Conservation (phyloP, 179 eudicot genomes). For the Spergularia azorica region DNA sequence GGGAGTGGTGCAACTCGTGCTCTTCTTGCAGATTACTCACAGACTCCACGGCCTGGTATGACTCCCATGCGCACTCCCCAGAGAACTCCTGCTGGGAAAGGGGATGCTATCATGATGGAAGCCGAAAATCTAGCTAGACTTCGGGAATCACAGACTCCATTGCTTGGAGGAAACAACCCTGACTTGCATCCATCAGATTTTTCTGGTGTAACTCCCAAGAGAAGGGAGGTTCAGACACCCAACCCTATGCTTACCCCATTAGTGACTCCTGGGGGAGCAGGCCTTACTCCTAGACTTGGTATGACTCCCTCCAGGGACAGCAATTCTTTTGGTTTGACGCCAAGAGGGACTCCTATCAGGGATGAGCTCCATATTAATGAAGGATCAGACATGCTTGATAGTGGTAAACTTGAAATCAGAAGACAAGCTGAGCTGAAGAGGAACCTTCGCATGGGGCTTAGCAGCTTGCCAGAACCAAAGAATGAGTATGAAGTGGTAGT, state of each 20-base stretch:
- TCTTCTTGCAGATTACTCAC: conserved; percentile 85
- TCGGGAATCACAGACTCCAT: conserved; percentile 92
- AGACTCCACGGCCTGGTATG: conserved; percentile 93
- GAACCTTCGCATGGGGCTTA: conserved; percentile 76
- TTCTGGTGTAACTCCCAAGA: conserved; percentile 97
- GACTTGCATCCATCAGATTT: conserved; percentile 96
- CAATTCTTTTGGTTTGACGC: conserved; percentile 73
- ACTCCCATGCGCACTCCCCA: conserved; percentile 95
- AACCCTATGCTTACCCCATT: conserved; percentile 90
- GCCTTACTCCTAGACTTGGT: conserved; percentile 84
- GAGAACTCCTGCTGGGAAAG: conserved; percentile 94
- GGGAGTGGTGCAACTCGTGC: conserved; percentile 97
- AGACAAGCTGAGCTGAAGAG: conserved; percentile 80
- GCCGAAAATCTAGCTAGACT: conserved; percentile 90
- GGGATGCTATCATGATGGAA: conserved; percentile 99
- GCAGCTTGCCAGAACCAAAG: conserved; percentile 84
- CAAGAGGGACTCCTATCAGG: conserved; percentile 93
- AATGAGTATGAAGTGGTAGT: conserved; percentile 92
- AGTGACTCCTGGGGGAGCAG: conserved; percentile 78
- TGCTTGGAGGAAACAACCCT: conserved; percentile 94
- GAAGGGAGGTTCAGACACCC: conserved; percentile 93
- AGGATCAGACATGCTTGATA: conserved; percentile 78
- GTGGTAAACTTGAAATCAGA: conserved; percentile 67
- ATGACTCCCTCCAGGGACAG: conserved; percentile 92
- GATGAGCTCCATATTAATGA: conserved; percentile 96